phyloP scores from a whole-genome alignment of 106 monocot species.

The Agapanthus africanus region DNA sequence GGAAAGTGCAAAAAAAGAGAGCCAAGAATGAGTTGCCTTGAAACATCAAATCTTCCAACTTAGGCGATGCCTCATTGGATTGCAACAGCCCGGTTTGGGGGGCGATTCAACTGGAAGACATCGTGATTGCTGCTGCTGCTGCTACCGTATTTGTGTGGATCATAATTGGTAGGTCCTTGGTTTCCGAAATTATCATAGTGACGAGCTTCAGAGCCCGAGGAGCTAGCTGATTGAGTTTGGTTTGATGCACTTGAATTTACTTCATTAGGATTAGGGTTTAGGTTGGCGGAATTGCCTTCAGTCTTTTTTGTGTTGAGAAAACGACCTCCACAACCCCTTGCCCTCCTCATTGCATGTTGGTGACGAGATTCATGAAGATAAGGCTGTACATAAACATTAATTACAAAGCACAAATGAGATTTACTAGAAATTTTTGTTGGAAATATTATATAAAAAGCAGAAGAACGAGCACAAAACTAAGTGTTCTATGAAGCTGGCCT shows the following conservation, averaged over 20 bases:
- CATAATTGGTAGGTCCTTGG: not conserved
- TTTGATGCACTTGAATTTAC: not conserved
- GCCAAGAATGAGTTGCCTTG: conserved; percentile 99
- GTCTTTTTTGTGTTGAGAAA: conserved; percentile 79
- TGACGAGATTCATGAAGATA: conserved; percentile 96
- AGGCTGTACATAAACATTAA: no score
- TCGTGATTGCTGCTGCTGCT: conserved; percentile 17
- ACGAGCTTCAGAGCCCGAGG: conserved; percentile 7
- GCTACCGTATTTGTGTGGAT: conserved; percentile 3
- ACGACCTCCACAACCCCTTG: conserved; percentile 80
- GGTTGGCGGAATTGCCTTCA: conserved; percentile 15
- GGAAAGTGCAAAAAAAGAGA: no score
- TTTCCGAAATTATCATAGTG: conserved; percentile 14
- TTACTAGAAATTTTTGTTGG: no score
- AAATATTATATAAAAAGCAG: no score
- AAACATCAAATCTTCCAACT: conserved; percentile 9
- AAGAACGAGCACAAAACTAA: no score
- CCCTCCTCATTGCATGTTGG: conserved; percentile 88
- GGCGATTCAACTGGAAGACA: conserved; percentile 24
- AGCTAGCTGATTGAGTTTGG: conserved; percentile 1
- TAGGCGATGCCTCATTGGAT: conserved; percentile 40
- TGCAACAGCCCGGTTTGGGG: conserved; percentile 44
- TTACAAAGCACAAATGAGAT: no score
- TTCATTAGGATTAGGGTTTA: conserved; percentile 2
- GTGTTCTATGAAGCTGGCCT: no score